Percentiles rank a stretch among this genome's conserved stretches.
These are phyloP conservation scores for Cunninghamia lanceolata DNA, from an alignment of 75 land plant species.

Conservation along the genomic window DNA sequence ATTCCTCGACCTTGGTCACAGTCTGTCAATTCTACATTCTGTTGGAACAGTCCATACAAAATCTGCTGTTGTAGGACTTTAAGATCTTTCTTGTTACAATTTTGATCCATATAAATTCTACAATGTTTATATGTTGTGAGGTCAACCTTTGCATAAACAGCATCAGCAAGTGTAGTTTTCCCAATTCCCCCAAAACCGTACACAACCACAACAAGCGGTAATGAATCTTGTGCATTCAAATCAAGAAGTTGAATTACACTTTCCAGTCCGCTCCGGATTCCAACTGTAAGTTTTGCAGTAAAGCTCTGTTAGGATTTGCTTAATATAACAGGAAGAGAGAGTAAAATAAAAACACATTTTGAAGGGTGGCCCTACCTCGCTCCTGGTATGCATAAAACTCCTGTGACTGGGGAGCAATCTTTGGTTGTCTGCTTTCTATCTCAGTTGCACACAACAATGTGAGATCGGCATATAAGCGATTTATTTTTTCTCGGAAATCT, in stretches of 20 bases:
- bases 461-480: too few relatives aligned
- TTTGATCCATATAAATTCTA: background rate
- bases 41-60: background rate
- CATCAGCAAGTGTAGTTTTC: background rate
- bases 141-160: background rate
- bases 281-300: background rate
- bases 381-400: too few relatives aligned
- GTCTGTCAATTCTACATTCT: background rate
- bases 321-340: too few relatives aligned
- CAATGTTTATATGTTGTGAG: background rate
- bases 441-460: too few relatives aligned
- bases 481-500: too few relatives aligned
- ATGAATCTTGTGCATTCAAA: background rate
- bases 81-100: background rate
- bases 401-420: too few relatives aligned
- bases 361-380: too few relatives aligned
- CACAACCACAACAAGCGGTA: background rate
- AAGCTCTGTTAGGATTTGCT: too few relatives aligned
- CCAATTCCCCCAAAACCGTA: background rate
- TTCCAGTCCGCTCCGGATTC: background rate
- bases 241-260: background rate
- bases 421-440: too few relatives aligned
- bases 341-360: too few relatives aligned
- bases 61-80: background rate
- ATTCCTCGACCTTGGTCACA: too few relatives aligned